A percentile compares a stretch with the other conserved stretches of the same genome.
phyloP scores from a whole-genome alignment of 495 filamentous ascomycete species.

The Extremus antarcticus region DNA sequence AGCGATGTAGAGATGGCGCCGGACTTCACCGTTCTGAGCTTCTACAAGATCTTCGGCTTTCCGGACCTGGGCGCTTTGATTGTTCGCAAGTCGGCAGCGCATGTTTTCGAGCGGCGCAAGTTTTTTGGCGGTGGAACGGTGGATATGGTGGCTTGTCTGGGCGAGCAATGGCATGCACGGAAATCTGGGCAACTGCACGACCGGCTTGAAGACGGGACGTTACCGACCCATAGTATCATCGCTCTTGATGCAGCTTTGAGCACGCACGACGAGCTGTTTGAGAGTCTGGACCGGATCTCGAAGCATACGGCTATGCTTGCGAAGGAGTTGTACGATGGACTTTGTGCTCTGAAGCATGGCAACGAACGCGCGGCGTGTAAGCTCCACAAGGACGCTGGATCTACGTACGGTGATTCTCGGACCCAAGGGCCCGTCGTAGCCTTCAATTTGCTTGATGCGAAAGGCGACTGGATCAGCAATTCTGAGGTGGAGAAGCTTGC shows the following conservation, averaged over 20 bases:
- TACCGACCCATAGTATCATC: slow-evolving; percentile 79
- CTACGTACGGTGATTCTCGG: slow-evolving; percentile 30
- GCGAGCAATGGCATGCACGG: slow-evolving; percentile 61
- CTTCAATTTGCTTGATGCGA: slow-evolving; percentile 64
- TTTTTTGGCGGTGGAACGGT: slow-evolving; percentile 97
- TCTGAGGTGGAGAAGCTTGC: slow-evolving; percentile 78
- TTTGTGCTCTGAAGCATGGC: slow-evolving; percentile 50
- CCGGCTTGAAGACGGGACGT: slow-evolving; percentile 76
- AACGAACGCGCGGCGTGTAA: slow-evolving; percentile 57
- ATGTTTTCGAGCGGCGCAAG: slow-evolving; percentile 46
- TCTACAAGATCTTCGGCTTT: slow-evolving; percentile 97
- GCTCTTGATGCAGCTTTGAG: slow-evolving; percentile 65
- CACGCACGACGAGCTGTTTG: slow-evolving; percentile 57
- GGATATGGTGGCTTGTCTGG: slow-evolving; percentile 56
- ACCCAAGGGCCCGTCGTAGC: slow-evolving; percentile 70
- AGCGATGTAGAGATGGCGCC: slow-evolving; percentile 50
- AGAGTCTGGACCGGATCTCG: slow-evolving; percentile 58
- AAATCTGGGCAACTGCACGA: slow-evolving; percentile 67
- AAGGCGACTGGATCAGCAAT: slow-evolving; percentile 65
- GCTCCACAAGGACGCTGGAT: slow-evolving; percentile 44
- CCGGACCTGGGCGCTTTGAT: slow-evolving; percentile 84
- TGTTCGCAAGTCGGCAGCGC: slow-evolving; percentile 58
- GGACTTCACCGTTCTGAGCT: slow-evolving; percentile 81
- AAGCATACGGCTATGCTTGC: slow-evolving; percentile 63
- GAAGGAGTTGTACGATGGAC: slow-evolving; percentile 43